A percentile compares a stretch with the other conserved stretches of the same genome.
These are phyloP conservation scores for Aspergillus nanangensis DNA, from an alignment of 495 filamentous ascomycete species.

Conservation along the genomic window DNA sequence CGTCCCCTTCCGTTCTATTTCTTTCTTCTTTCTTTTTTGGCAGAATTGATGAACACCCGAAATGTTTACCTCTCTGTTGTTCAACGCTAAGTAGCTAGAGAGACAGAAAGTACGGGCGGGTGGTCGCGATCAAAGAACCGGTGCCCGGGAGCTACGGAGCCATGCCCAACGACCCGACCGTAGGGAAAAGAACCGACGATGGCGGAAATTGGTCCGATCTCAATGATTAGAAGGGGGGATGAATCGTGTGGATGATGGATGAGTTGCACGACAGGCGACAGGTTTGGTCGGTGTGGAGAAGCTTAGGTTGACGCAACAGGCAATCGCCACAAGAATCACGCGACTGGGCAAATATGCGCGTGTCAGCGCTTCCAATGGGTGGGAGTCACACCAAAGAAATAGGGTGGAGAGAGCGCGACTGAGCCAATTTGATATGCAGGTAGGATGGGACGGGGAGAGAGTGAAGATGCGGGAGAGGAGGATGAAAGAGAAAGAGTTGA, in stretches of 20 bases:
- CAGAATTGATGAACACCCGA: no score
- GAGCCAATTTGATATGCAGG: no score
- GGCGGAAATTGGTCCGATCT: background rate
- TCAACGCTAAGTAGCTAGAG: constrained; percentile 3
- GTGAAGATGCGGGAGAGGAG: background rate
- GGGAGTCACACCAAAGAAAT: no score
- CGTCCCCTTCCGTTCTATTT: constrained; percentile 3
- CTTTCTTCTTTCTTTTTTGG: no score
- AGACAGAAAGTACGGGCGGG: background rate
- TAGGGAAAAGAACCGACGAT: background rate
- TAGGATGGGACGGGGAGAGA: background rate
- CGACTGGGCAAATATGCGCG: no score
- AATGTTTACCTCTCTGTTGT: constrained; percentile 10
- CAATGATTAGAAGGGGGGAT: background rate
- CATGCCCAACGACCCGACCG: constrained; percentile 23
- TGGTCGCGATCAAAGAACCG: constrained; percentile 17
- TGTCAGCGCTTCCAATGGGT: no score
- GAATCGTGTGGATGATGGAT: no score
- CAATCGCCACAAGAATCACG: no score
- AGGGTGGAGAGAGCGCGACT: no score
- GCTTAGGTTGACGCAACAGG: no score
- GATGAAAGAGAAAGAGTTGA: background rate
- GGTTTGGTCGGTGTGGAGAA: no score
- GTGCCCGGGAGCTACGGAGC: constrained; percentile 23
- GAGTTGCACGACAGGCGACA: background rate